phyloP scores from a whole-genome alignment of 148 eudicot species.

The Diospyros lotus region DNA sequence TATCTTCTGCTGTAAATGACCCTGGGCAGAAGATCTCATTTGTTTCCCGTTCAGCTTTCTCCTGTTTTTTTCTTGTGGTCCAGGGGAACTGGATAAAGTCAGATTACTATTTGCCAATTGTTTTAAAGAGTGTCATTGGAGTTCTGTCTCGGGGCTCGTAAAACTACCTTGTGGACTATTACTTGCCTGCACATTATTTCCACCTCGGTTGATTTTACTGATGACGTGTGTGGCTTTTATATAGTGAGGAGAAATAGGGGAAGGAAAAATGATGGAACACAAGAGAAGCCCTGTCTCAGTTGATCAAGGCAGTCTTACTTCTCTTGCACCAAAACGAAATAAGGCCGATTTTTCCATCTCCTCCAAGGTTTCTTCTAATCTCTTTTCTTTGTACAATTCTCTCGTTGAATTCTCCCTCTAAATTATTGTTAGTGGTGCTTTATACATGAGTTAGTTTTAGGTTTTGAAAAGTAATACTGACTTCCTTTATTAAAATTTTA shows the following conservation, averaged over 20 bases:
- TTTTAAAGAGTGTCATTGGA: background rate
- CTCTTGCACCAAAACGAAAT: slow-evolving; percentile 56
- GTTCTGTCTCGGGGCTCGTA: background rate
- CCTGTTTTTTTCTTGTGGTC: background rate
- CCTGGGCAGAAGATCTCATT: background rate
- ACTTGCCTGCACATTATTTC: background rate
- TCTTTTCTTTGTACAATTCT: background rate
- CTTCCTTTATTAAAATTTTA: too few species aligned
- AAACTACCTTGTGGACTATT: background rate
- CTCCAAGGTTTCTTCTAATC: slow-evolving; percentile 47
- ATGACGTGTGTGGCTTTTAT: background rate
- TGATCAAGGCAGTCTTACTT: slow-evolving; percentile 48
- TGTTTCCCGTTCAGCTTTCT: background rate
- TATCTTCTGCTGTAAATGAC: background rate
- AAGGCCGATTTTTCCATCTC: slow-evolving; percentile 59
- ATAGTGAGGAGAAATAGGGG: slow-evolving; percentile 15
- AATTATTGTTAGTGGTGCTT: background rate
- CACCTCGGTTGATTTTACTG: background rate
- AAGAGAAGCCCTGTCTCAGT: slow-evolving; percentile 51
- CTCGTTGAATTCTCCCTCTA: background rate
- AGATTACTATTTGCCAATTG: background rate
- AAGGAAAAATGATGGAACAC: slow-evolving; percentile 60
- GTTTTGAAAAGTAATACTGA: too few species aligned
- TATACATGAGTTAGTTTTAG: too few species aligned
- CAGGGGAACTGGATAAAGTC: background rate